Evolutionary conservation across 169 alveolate genomes (phyloP).

Genomic region (Condylostoma magnum): DNA sequence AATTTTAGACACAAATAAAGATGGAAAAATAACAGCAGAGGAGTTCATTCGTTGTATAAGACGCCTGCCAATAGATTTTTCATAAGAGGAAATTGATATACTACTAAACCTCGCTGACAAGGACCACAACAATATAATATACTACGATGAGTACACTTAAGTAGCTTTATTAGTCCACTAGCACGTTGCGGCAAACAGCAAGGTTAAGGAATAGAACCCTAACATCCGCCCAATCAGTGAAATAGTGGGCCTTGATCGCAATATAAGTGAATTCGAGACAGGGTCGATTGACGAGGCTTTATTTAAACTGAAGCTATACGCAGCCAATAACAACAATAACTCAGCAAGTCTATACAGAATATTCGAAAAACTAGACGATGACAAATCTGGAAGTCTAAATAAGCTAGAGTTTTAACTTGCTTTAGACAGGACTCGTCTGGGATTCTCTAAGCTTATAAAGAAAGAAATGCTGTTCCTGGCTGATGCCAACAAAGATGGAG

Average conservation of each 20-base stretch:
- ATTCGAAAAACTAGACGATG: conserved; percentile 4
- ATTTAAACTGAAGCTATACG: not conserved
- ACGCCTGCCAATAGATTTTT: not conserved
- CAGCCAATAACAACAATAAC: not conserved
- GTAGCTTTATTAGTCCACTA: no score
- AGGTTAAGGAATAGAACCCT: no score
- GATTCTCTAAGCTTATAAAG: not conserved
- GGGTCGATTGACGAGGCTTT: conserved; percentile 22
- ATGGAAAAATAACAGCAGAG: conserved; percentile 11
- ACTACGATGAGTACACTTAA: no score
- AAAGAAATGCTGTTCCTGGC: not conserved
- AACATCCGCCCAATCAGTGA: not conserved
- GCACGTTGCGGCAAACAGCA: no score
- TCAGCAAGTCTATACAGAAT: not conserved
- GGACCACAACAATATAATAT: not conserved
- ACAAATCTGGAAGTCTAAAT: not conserved
- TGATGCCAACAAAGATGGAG: not conserved
- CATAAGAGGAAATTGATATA: not conserved
- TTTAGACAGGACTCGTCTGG: conserved; percentile 12
- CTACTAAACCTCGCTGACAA: not conserved
- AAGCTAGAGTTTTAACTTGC: conserved; percentile 17
- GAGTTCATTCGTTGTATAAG: not conserved
- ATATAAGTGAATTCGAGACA: not conserved
- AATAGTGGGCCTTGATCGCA: not conserved
- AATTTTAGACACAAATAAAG: conserved; percentile 1